Conservation (phyloP, 1,284 basidiomycete genomes). For the Phellopilus nigrolimitatus region DNA sequence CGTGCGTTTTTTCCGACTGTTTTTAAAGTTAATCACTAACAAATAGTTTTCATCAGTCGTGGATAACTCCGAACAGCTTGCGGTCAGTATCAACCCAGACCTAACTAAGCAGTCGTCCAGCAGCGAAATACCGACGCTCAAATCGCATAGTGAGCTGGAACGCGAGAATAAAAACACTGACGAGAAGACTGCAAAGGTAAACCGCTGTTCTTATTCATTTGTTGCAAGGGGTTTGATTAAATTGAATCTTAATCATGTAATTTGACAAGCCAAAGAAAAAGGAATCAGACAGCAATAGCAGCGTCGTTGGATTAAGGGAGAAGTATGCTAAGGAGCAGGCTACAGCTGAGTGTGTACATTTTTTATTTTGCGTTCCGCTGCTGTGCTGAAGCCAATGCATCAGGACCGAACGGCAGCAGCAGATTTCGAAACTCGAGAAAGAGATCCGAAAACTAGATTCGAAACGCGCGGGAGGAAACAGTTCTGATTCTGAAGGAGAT, state of each 20-base stretch:
- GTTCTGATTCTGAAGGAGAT: slow-evolving; percentile 53
- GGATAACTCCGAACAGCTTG: slow-evolving; percentile 34
- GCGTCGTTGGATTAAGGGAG: slow-evolving; percentile 67
- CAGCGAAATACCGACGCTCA: background rate
- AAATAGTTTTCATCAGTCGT: slow-evolving; percentile 42
- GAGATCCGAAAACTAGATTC: slow-evolving; percentile 75
- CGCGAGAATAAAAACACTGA: background rate
- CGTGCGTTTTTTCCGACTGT: slow-evolving; percentile 43
- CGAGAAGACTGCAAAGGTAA: background rate
- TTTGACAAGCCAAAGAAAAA: slow-evolving; percentile 36
- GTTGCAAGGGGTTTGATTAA: background rate
- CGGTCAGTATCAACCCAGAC: slow-evolving; percentile 25
- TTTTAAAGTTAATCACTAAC: background rate
- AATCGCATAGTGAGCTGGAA: background rate
- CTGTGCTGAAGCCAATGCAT: background rate
- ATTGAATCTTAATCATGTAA: slow-evolving; percentile 19
- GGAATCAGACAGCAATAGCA: slow-evolving; percentile 40
- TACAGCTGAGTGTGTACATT: slow-evolving; percentile 44
- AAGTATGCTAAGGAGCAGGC: slow-evolving; percentile 67
- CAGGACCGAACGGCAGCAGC: slow-evolving; percentile 26
- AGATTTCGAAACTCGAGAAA: slow-evolving; percentile 85
- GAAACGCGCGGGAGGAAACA: slow-evolving; percentile 42
- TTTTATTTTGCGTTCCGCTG: background rate
- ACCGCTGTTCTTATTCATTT: background rate
- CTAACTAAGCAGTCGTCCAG: slow-evolving; percentile 15